Evolutionary conservation across 192 early-diverging fungal species (phyloP), one percentile per base, ranked within the genome.

Genomic region (Radiomyces spectabilis): DNA sequence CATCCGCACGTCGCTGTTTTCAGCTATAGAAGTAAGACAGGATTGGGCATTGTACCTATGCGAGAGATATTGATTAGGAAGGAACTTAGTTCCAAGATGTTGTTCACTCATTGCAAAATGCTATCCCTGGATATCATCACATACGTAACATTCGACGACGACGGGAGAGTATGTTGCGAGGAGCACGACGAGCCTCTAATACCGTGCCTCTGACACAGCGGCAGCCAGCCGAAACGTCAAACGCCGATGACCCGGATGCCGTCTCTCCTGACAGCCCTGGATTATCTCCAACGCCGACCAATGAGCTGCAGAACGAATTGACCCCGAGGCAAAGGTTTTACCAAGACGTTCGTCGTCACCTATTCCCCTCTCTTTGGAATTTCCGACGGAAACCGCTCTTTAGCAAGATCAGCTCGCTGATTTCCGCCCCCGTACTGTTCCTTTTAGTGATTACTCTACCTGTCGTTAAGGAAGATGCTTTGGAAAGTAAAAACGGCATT

Each of bases 391-490:
- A 83, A 26, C 55, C 66, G 15, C 15, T 47, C 10, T 69, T 69
- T 43, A 65, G 72, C 32, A 76, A 74, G 43, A 55, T 78, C 15
- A 71, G 69, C 45, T 63, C 77, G 0, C 25, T 85, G 2, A 46
- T 77, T 1, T 76, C 77, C 3, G 65, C 71, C 1, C 85, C 85
- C 1, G 74, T 79, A 18, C 59, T 78, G 8, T 55, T 81, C 1
- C 10, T 81, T 0, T 45, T 87, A 24, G 71, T 64, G 1, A 33
- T 82, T 19, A 87, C 85, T 0, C 56, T 84, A 35, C 85, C 87
- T 15, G 82, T 84, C 27, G 81, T 87, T 18, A 70, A 80, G 51
- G 52, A 71, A 5, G 57, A 66, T 26, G 51, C 59, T 9, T 30
- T 76, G 15, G 18, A 15, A n/a, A 4, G 22, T 25, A 57, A 10